These are phyloP conservation scores for Centrapalus pauciflorus DNA, from an alignment of 129 eudicot species.

Conservation along the genomic window DNA sequence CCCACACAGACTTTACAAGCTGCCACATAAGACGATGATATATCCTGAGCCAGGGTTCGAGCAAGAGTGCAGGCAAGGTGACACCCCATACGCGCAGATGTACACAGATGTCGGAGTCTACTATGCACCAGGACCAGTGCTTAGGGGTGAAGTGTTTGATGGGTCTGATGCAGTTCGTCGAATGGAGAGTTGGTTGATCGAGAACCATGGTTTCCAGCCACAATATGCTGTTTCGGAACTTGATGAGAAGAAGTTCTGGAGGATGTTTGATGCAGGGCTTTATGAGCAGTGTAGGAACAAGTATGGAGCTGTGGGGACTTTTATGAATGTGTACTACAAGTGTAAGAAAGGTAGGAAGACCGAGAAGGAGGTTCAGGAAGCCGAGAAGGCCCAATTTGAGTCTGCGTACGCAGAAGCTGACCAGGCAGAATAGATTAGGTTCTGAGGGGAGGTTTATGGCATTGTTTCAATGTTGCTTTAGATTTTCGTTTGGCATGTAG, in stretches of 20 bases:
- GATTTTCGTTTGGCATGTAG: constrained; percentile 3
- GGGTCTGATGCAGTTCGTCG: constrained; percentile 67
- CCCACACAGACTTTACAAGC: constrained; percentile 91
- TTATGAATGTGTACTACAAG: constrained; percentile 97
- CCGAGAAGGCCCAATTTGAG: constrained; percentile 79
- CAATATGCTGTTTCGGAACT: constrained; percentile 95
- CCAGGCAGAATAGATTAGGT: constrained; percentile 22
- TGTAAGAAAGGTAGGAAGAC: constrained; percentile 97
- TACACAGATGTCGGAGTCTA: constrained; percentile 96
- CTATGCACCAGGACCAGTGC: constrained; percentile 83
- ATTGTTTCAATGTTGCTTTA: neutral
- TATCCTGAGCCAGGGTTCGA: constrained; percentile 96
- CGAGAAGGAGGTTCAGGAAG: constrained; percentile 96
- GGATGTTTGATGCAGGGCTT: constrained; percentile 88
- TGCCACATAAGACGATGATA: constrained; percentile 85
- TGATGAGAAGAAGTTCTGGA: constrained; percentile 91
- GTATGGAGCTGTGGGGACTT: constrained; percentile 93
- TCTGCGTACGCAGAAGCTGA: constrained; percentile 71
- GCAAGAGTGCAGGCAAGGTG: constrained; percentile 77
- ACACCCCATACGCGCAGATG: constrained; percentile 89
- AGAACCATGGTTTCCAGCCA: constrained; percentile 94
- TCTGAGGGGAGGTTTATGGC: neutral
- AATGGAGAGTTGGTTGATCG: constrained; percentile 85
- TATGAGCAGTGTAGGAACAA: constrained; percentile 80
- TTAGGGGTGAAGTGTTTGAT: constrained; percentile 86